Base-by-base conservation (phyloP, 805 yeast species). In the Sugiyamaella marilandica region DNA sequence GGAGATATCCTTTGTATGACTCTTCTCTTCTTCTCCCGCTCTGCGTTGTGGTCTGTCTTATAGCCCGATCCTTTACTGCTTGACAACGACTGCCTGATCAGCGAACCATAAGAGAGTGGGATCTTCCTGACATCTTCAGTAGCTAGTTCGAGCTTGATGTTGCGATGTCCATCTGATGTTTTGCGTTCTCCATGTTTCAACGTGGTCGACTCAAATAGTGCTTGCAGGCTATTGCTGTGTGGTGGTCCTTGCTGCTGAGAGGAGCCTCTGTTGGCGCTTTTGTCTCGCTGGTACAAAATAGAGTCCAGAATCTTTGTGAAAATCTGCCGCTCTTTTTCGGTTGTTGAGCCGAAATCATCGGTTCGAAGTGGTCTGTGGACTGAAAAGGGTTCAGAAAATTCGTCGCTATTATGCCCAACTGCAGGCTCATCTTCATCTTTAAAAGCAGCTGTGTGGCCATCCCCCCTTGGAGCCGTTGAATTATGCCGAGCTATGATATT, bases 231-330 rank as follows among this genome's bases (percentile, higher is more conserved):
- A 24, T 24, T 24, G 3, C 29, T 24, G 7, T 24, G 29, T 24
- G 3, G 29, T 10, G 49, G 11, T 49, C n/a, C n/a, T 45, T 44
- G 34, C 34, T 16, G 39, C 51, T 36, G 45, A 10, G 34, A 13
- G 31, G 33, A 2, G 32, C 18, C 32, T 36, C 18, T 9, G 33
- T 16, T 11, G 11, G 33, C 11, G n/a, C 31, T 36, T 32, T 37
- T 45, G 21, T 48, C 35, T 31, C 48, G 18, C 34, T 45, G 36
- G 13, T 45, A 47, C 26, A 59, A 39, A 44, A 60, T 53, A 11
- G 57, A 50, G 43, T 57, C 60, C 14, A 59, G 43, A 21, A 60
- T 54, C 26, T 48, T 50, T 8, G 59, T 48, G 46, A 60, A 59
- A 26, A 58, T 55, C 49, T 36, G 41, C 34, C 55, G 44, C 39